Base-by-base conservation (phyloP, 495 filamentous ascomycete genomes). In the Viridothelium virens region DNA sequence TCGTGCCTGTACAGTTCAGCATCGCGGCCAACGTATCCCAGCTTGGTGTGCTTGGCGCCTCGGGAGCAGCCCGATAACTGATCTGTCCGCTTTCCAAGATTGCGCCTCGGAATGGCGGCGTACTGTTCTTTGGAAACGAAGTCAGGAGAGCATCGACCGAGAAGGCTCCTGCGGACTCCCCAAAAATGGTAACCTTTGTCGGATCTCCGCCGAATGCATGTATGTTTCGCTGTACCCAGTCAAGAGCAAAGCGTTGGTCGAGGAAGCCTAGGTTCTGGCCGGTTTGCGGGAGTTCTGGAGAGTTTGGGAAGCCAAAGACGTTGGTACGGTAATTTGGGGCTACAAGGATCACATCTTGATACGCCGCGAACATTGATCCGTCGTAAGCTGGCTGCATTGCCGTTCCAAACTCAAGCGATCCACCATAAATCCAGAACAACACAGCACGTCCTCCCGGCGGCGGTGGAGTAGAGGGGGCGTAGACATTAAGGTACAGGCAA, bases 401-500 rank as follows among this genome's bases (percentile, higher is more conserved):
- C 48, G 65, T 69, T 18, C 73, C 73, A 61, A 75, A 75, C 39
- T 72, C 56, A 2, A 75, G 62, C 38, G 41, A 46, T 11, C 73
- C 73, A 31, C 73, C 73, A 64, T 75, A 74, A 50, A 75, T 75
- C 71, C 70, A 75, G 66, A 72, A 75, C 68, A 75, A 31, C n/a
- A 75, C 73, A 1, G 72, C 31, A 4, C 73, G 66, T 6, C 73
- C 73, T 44, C 68, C 70, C 9, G 56, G 50, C 0, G 70, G 69
- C 5, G 70, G 62, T 6, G 68, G 70, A 12, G 68, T 69, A 2
- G 72, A 68, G 2, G 75, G 76, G 3, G 71, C 73, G 39, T 70
- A 78, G 38, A 78, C 71, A 62, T 78, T 78, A 38, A 78, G 62
- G 64, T 76, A 78, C 12, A 76, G 65, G 67, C 76, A 78, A 63